These are phyloP conservation scores for Metarhizium humberi DNA, from an alignment of 2,329 filamentous ascomycete genomes.

Conservation along the genomic window DNA sequence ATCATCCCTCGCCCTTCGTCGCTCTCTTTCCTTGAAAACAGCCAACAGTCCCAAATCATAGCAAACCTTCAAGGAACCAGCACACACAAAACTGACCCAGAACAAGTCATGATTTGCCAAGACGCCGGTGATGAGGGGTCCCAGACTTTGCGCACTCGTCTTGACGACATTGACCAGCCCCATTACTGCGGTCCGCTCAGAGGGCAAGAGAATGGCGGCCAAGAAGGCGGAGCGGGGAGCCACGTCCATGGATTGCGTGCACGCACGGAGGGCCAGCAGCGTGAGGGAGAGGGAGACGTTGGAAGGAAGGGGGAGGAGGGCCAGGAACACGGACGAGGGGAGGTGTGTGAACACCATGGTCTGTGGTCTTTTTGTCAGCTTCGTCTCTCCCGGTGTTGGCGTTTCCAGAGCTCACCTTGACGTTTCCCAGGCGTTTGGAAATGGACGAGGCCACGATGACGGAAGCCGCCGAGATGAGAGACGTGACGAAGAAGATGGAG, in stretches of 20 bases:
- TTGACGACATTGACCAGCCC: constrained; percentile 62
- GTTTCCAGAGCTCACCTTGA: constrained; percentile 41
- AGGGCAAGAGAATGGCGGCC: constrained; percentile 51
- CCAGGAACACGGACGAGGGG: constrained; percentile 56
- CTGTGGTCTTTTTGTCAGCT: constrained; percentile 17
- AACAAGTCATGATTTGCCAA: constrained; percentile 46
- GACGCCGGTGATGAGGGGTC: constrained; percentile 55
- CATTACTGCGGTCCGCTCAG: constrained; percentile 63
- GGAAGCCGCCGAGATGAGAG: constrained; percentile 40
- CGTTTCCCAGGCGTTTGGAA: constrained; percentile 48
- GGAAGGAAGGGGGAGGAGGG: constrained; percentile 50
- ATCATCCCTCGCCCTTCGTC: background rate
- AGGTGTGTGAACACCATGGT: constrained; percentile 72
- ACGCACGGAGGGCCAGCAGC: constrained; percentile 53
- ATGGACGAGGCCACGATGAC: constrained; percentile 45
- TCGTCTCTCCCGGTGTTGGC: background rate
- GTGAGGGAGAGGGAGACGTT: constrained; percentile 43
- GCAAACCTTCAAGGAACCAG: constrained; percentile 49
- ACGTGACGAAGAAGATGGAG: constrained; percentile 44
- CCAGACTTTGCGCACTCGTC: constrained; percentile 52
- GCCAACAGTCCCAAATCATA: constrained; percentile 52
- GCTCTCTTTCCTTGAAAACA: constrained; percentile 10
- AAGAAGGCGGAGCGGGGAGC: constrained; percentile 63
- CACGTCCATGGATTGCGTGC: constrained; percentile 59
- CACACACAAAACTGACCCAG: constrained; percentile 54